Conservation (phyloP, 805 yeast genomes). For the Wickerhamiella azyma region DNA sequence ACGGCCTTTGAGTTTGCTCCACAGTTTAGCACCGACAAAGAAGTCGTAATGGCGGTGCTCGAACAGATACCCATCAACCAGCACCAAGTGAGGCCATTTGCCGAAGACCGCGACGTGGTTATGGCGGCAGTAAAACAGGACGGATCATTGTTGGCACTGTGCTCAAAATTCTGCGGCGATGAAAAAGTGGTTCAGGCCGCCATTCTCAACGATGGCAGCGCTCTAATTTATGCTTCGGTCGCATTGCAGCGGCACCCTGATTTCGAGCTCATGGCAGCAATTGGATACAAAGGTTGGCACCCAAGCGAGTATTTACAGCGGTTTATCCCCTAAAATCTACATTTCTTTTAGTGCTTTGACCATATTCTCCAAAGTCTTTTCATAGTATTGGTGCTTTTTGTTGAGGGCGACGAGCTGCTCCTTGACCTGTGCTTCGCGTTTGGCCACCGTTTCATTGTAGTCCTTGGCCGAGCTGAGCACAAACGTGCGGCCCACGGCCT, state of each 20-base stretch:
- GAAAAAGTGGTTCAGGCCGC: neutral
- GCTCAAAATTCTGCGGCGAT: neutral
- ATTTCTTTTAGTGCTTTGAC: slow-evolving; percentile 43
- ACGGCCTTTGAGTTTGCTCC: neutral
- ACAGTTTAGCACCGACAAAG: neutral
- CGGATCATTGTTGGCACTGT: neutral
- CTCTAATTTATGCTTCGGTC: slow-evolving; percentile 1
- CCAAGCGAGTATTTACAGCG: neutral
- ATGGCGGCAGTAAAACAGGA: neutral
- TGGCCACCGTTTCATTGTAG: slow-evolving; percentile 36
- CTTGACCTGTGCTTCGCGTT: slow-evolving; percentile 39
- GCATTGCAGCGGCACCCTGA: neutral
- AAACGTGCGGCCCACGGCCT: slow-evolving; percentile 67
- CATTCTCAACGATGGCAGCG: neutral
- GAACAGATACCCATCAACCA: neutral
- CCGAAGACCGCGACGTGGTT: neutral
- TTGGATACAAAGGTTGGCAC: neutral
- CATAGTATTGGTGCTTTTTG: slow-evolving; percentile 59
- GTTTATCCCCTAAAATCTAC: neutral
- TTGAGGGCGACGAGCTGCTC: slow-evolving; percentile 48
- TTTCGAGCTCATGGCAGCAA: neutral
- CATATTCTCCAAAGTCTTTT: slow-evolving; percentile 66
- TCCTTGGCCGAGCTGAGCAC: slow-evolving; percentile 29
- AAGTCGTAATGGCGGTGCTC: neutral
- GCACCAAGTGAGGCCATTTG: neutral